Evolutionary conservation across 2,329 filamentous ascomycete species (phyloP).

Genomic region (Paracamarosporium sp.): DNA sequence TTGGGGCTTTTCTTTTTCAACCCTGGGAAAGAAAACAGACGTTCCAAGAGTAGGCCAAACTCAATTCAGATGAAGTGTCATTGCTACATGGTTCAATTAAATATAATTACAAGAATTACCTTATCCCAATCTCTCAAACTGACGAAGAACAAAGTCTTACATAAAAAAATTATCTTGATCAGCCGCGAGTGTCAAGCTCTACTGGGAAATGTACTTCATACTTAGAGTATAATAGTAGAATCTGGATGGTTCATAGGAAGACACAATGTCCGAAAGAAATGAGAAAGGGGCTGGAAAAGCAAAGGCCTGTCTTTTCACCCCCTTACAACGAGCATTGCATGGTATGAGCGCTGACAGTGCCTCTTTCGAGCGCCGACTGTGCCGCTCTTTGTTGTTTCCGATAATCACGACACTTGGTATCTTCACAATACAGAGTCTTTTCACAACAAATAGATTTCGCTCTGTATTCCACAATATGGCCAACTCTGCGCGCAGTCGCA

Average conservation of each 20-base stretch:
- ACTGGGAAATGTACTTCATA: background rate
- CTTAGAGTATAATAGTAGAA: background rate
- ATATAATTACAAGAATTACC: too few relatives aligned
- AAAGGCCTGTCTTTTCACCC: background rate
- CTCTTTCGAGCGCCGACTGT: too few relatives aligned
- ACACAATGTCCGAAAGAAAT: background rate
- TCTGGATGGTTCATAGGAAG: background rate
- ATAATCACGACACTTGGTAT: background rate
- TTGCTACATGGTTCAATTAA: too few relatives aligned
- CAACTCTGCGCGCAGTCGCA: slow-evolving; percentile 1
- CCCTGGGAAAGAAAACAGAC: too few relatives aligned
- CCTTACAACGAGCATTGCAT: background rate
- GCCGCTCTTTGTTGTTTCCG: too few relatives aligned
- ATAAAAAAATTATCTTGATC: background rate
- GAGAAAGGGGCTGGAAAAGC: background rate
- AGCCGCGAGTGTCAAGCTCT: background rate
- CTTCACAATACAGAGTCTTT: background rate
- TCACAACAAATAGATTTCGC: background rate
- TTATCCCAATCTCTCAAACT: too few relatives aligned
- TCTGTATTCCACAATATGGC: background rate
- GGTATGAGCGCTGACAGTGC: background rate
- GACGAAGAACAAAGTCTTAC: too few relatives aligned
- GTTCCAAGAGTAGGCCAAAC: too few relatives aligned
- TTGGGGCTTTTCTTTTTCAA: too few relatives aligned
- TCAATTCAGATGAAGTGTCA: too few relatives aligned